These are phyloP conservation scores for Cardamine occulta DNA, from an alignment of 345 rosid genomes.

Conservation along the genomic window DNA sequence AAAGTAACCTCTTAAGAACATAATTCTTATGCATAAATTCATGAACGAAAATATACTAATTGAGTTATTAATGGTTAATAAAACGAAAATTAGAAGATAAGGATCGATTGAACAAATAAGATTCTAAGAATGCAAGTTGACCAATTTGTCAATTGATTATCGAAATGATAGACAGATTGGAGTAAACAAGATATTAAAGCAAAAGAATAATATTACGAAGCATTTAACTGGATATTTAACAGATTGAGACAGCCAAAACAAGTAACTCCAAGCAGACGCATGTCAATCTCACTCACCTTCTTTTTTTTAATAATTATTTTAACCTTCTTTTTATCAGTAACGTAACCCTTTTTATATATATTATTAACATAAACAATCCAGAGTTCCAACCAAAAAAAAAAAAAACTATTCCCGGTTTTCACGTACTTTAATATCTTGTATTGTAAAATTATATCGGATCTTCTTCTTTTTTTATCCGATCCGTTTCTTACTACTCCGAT, in stretches of 20 bases:
- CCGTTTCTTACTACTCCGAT: not conserved
- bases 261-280: slow-evolving; percentile 32
- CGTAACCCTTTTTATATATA: slow-evolving; percentile 2
- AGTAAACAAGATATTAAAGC: slow-evolving; percentile 15
- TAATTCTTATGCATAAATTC: not conserved
- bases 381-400: slow-evolving; percentile 35
- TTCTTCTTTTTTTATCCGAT: not conserved
- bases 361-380: slow-evolving; percentile 15
- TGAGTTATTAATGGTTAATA: not conserved
- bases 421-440: slow-evolving; percentile 29
- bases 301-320: not conserved
- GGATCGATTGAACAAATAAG: slow-evolving; percentile 18
- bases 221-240: slow-evolving; percentile 25
- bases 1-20: not conserved
- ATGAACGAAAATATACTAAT: not conserved
- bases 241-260: slow-evolving; percentile 38
- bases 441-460: not conserved
- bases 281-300: slow-evolving; percentile 37
- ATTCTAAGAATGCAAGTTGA: slow-evolving; percentile 33
- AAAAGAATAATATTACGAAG: slow-evolving; percentile 1
- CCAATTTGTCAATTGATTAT: slow-evolving; percentile 30
- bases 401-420: slow-evolving; percentile 29
- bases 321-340: not conserved
- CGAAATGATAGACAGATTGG: slow-evolving; percentile 19
- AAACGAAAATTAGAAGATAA: slow-evolving; percentile 22